A percentile compares a stretch with the other conserved stretches of the same genome.
Conservation (phyloP, 352 stramenopile species). For the Blastocystis sp. region DNA sequence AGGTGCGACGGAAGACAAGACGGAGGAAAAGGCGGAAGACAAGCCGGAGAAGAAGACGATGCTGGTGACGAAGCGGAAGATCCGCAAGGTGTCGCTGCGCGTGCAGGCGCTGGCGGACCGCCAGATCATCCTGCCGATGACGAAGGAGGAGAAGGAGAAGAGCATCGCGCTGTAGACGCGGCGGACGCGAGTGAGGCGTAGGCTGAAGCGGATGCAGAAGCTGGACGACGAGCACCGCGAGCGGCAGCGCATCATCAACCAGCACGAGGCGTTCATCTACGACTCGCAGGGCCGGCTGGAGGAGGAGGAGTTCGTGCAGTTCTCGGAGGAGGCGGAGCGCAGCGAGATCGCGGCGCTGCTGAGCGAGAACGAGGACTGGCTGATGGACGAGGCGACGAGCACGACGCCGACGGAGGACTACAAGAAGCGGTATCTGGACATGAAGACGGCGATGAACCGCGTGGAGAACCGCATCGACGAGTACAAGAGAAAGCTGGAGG, state of each 20-base stretch:
- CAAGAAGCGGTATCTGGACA: slow-evolving; percentile 64
- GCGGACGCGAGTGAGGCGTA: background rate
- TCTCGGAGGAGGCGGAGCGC: slow-evolving; percentile 19
- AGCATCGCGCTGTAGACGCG: slow-evolving; percentile 13
- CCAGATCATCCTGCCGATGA: slow-evolving; percentile 40
- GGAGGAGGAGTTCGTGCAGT: slow-evolving; percentile 64
- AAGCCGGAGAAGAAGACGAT: slow-evolving; percentile 72
- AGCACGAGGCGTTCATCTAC: slow-evolving; percentile 62
- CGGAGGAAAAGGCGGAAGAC: slow-evolving; percentile 23
- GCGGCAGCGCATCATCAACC: slow-evolving; percentile 65
- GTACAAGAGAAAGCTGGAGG: slow-evolving; percentile 70
- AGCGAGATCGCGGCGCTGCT: slow-evolving; percentile 41
- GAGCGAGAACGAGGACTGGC: slow-evolving; percentile 64
- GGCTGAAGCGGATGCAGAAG: slow-evolving; percentile 32
- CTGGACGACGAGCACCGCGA: slow-evolving; percentile 53
- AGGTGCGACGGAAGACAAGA: background rate
- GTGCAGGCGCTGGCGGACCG: slow-evolving; percentile 5
- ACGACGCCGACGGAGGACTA: slow-evolving; percentile 62
- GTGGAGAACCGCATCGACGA: slow-evolving; percentile 71
- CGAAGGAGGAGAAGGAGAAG: background rate
- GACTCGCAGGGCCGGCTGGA: slow-evolving; percentile 56
- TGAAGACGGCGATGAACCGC: slow-evolving; percentile 69
- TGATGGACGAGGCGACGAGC: slow-evolving; percentile 59
- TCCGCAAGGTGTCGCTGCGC: slow-evolving; percentile 69
- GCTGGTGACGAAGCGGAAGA: slow-evolving; percentile 69